Conservation (phyloP, 805 yeast species). For the Scheffersomyces stipitis region DNA sequence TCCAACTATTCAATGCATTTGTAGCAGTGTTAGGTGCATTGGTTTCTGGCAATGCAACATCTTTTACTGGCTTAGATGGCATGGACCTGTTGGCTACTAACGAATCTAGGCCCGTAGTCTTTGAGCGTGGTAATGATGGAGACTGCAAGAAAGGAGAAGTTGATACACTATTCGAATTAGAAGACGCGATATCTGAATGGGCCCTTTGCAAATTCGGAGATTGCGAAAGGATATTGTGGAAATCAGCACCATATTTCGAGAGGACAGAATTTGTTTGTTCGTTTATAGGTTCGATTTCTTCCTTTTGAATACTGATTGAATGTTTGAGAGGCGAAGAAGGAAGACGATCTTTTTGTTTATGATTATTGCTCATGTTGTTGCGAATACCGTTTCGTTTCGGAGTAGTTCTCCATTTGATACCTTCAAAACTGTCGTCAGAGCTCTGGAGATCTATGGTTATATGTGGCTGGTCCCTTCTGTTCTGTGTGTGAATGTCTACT, state of each 20-base stretch:
- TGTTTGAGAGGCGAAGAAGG: slow-evolving; percentile 9
- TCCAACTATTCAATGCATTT: slow-evolving; percentile 23
- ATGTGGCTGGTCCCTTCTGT: no score
- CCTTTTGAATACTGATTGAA: neutral
- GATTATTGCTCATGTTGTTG: neutral
- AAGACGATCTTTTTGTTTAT: slow-evolving; percentile 3
- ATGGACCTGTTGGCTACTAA: slow-evolving; percentile 8
- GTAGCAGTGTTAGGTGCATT: slow-evolving; percentile 3
- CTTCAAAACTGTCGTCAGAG: slow-evolving; percentile 46
- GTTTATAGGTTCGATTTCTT: slow-evolving; percentile 15
- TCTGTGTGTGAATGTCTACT: no score
- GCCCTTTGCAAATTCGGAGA: slow-evolving; percentile 38
- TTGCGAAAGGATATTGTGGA: slow-evolving; percentile 27
- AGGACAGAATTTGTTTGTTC: slow-evolving; percentile 39
- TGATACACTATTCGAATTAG: no score
- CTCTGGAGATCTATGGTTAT: slow-evolving; percentile 33
- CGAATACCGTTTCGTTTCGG: no score
- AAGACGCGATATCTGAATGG: slow-evolving; percentile 26
- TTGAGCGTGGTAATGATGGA: slow-evolving; percentile 39
- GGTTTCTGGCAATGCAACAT: slow-evolving; percentile 3
- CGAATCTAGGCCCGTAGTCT: slow-evolving; percentile 29
- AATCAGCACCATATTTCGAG: slow-evolving; percentile 42
- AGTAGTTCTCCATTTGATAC: slow-evolving; percentile 30
- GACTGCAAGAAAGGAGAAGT: no score
- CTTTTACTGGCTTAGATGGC: neutral